These are phyloP conservation scores for Calocera viscosa DNA, from an alignment of 768 basidiomycete genomes.

Conservation along the genomic window DNA sequence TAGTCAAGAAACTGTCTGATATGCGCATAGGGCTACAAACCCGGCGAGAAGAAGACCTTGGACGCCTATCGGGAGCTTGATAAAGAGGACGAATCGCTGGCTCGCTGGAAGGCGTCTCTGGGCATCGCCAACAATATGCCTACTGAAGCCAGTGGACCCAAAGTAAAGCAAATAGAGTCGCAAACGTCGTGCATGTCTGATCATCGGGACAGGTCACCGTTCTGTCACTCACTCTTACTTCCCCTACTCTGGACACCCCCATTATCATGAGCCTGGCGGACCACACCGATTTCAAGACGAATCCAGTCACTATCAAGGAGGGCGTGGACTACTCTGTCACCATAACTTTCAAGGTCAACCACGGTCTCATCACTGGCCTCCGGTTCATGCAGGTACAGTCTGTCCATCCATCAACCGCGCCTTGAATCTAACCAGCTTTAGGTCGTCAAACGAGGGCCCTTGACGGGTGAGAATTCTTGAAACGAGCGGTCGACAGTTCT, in stretches of 20 bases:
- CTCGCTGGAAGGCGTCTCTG: slow-evolving; percentile 89
- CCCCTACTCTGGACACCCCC: slow-evolving; percentile 44
- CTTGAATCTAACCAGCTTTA: slow-evolving; percentile 53
- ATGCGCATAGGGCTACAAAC: background rate
- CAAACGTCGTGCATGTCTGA: slow-evolving; percentile 18
- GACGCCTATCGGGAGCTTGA: slow-evolving; percentile 81
- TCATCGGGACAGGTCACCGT: slow-evolving; percentile 47
- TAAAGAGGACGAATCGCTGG: slow-evolving; percentile 81
- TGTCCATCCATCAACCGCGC: background rate
- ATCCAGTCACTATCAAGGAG: slow-evolving; percentile 67
- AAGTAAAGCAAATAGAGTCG: slow-evolving; percentile 34
- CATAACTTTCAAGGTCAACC: slow-evolving; percentile 76
- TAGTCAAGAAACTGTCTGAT: background rate
- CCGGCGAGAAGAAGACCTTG: slow-evolving; percentile 34
- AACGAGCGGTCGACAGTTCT: background rate
- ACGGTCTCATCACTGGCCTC: slow-evolving; percentile 63
- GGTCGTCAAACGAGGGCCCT: slow-evolving; percentile 64
- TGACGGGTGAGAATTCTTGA: slow-evolving; percentile 44
- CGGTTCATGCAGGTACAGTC: slow-evolving; percentile 36
- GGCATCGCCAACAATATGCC: slow-evolving; percentile 45
- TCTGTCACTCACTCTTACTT: slow-evolving; percentile 52
- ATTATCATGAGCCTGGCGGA: slow-evolving; percentile 17
- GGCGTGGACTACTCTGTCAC: slow-evolving; percentile 82
- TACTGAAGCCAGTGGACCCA: slow-evolving; percentile 42
- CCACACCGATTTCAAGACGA: slow-evolving; percentile 54